Base-by-base conservation (phyloP, 1,284 basidiomycete genomes). In the Wallemia mellicola region DNA sequence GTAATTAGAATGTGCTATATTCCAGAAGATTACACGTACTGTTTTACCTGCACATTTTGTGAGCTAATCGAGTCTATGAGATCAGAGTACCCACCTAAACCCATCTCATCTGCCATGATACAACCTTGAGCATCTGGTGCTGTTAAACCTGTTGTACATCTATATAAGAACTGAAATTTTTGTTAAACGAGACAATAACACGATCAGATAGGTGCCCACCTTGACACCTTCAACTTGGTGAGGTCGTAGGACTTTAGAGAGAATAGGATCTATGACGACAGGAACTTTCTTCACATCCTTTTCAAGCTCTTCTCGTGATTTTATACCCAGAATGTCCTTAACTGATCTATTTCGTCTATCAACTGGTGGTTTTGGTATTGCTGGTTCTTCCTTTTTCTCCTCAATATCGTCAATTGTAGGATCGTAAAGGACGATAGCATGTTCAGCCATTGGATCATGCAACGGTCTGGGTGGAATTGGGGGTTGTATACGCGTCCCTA, bases 81-180 rank as follows among this genome's bases (percentile, higher is more conserved):
- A 30, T 57, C 28, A 15, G n/a, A 9, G 2, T 22, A 64, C 70
- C 62, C 60, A 70, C 87, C 86, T 24, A 92, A 78, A 67, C 94
- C 92, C 92, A 98, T 98, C 71, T 95, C 92, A 68, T 98, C 92
- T 0, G 94, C 92, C 84, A 98, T 91, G 68, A 98, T 98, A 66
- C 88, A 95, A 0, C 72, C 70, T 59, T 17, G 48, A 25, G 54
- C 22, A 7, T 32, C 19, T 2, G 30, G 48, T 14, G 38, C n/a
- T 17, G 91, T 72, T 79, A 94, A 83, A 1, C 91, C 94, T 0
- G 87, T 95, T 7, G 89, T 82, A 68, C 89, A 92, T 69, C 80
- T 82, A 71, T 95, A 99, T 67, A 99, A 72, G 70, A 98, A 98
- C 83, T 88, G 60, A 59, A 24, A 48, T n/a, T 15, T 11, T 3